phyloP scores from a whole-genome alignment of 2,329 filamentous ascomycete species.

The Fusarium brevicatenulatum region DNA sequence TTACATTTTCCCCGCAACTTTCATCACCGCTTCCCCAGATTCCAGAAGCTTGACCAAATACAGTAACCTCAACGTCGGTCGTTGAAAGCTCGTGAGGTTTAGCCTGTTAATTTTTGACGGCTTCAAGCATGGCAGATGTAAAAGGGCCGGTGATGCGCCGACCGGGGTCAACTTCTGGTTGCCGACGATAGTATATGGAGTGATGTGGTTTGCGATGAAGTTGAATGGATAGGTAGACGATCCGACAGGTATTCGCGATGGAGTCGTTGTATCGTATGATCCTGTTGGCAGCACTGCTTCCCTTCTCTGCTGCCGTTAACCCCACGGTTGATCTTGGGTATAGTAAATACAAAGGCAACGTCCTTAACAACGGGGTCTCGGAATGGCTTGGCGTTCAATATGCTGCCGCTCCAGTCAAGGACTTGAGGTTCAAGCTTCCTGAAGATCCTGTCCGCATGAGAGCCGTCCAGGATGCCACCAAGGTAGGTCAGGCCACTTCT shows the following conservation, averaged over 20 bases:
- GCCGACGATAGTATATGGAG: not conserved
- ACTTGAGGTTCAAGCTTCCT: slow-evolving; percentile 74
- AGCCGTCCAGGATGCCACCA: slow-evolving; percentile 62
- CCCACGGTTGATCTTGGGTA: slow-evolving; percentile 70
- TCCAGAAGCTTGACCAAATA: not conserved
- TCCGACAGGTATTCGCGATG: not conserved
- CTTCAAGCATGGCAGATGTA: not conserved
- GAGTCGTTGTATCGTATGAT: not conserved
- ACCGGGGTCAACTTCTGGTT: not conserved
- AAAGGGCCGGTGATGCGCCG: not conserved
- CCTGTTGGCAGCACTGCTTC: not conserved
- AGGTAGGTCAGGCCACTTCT: slow-evolving; percentile 51
- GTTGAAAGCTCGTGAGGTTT: not conserved
- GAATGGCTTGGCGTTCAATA: slow-evolving; percentile 82
- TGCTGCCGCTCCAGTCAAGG: slow-evolving; percentile 73
- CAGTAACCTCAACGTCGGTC: not conserved
- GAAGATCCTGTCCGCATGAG: slow-evolving; percentile 64
- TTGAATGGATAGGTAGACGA: not conserved
- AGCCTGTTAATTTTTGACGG: not conserved
- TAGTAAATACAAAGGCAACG: slow-evolving; percentile 69
- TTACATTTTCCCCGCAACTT: slow-evolving; percentile 9
- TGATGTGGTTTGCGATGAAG: too few relatives aligned
- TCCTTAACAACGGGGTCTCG: slow-evolving; percentile 66
- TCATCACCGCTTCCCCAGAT: slow-evolving; percentile 8
- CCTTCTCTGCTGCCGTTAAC: slow-evolving; percentile 15